Percentiles rank a stretch among this genome's conserved stretches.
These are phyloP conservation scores for Beauveria australis DNA, from an alignment of 2,329 filamentous ascomycete species.

Conservation along the genomic window DNA sequence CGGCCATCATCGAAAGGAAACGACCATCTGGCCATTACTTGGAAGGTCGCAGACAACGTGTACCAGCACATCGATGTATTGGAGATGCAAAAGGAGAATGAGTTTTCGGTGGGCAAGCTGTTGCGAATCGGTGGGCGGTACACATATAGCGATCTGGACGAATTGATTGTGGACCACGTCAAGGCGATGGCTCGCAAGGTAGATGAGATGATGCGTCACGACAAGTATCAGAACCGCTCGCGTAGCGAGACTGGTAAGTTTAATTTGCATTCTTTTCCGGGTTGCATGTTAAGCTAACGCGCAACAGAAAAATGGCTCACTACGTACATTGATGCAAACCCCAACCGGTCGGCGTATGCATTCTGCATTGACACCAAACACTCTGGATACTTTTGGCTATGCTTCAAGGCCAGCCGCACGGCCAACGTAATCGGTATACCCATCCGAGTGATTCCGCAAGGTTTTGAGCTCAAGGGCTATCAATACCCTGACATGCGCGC, in stretches of 20 bases:
- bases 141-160: conserved; percentile 91
- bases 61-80: conserved; percentile 97
- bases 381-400: conserved; percentile 90
- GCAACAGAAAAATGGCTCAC: conserved; percentile 81
- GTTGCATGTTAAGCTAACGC: neutral
- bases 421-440: conserved; percentile 70
- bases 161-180: conserved; percentile 93
- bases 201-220: conserved; percentile 87
- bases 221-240: conserved; percentile 82
- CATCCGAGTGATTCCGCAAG: conserved; percentile 86
- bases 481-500: conserved; percentile 92
- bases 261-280: neutral
- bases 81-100: conserved; percentile 93
- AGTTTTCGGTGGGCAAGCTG: conserved; percentile 83
- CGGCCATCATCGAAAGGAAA: conserved; percentile 90
- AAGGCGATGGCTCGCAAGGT: conserved; percentile 98
- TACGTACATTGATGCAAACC: conserved; percentile 94
- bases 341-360: conserved; percentile 83
- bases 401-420: conserved; percentile 82
- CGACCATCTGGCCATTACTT: conserved; percentile 91
- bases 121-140: conserved; percentile 82
- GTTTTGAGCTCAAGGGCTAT: conserved; percentile 82
- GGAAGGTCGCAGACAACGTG: conserved; percentile 95
- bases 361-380: conserved; percentile 92
- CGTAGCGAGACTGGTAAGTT: conserved; percentile 75